Conservation (phyloP, 768 basidiomycete genomes). For the Chalciporus pseudorubinellus region DNA sequence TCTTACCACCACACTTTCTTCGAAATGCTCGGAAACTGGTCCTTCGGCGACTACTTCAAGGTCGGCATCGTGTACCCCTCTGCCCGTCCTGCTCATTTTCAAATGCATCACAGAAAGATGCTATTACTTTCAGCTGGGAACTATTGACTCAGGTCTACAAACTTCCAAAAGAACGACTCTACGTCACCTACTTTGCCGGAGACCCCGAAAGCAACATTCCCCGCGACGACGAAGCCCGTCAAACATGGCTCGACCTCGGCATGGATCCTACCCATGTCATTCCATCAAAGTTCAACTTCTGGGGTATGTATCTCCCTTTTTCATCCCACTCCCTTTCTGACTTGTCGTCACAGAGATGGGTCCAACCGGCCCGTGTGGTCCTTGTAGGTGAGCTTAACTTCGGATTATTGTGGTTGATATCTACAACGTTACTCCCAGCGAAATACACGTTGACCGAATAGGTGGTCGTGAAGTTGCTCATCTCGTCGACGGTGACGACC, state of each 20-base stretch:
- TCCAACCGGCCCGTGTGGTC: constrained; percentile 95
- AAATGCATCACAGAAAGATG: constrained; percentile 70
- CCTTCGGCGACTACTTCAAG: constrained; percentile 99
- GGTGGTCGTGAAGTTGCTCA: constrained; percentile 94
- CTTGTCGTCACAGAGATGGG: constrained; percentile 80
- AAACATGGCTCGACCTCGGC: constrained; percentile 87
- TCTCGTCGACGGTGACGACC: constrained; percentile 95
- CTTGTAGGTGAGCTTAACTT: constrained; percentile 64
- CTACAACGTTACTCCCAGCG: constrained; percentile 45
- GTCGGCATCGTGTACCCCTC: constrained; percentile 35
- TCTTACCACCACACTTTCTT: constrained; percentile 98
- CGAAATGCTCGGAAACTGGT: constrained; percentile 99
- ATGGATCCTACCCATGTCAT: constrained; percentile 87
- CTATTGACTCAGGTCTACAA: constrained; percentile 87
- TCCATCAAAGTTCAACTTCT: constrained; percentile 97
- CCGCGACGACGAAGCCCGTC: constrained; percentile 84
- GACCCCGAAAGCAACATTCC: constrained; percentile 82
- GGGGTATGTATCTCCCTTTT: constrained; percentile 62
- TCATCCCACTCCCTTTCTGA: constrained; percentile 1
- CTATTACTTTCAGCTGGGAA: constrained; percentile 91
- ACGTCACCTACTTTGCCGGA: constrained; percentile 98
- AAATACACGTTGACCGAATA: constrained; percentile 96
- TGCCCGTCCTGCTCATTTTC: constrained; percentile 3
- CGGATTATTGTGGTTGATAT: background rate
- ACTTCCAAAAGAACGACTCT: constrained; percentile 85